Conservation (phyloP, 352 stramenopile species). For the Albugo candida region DNA sequence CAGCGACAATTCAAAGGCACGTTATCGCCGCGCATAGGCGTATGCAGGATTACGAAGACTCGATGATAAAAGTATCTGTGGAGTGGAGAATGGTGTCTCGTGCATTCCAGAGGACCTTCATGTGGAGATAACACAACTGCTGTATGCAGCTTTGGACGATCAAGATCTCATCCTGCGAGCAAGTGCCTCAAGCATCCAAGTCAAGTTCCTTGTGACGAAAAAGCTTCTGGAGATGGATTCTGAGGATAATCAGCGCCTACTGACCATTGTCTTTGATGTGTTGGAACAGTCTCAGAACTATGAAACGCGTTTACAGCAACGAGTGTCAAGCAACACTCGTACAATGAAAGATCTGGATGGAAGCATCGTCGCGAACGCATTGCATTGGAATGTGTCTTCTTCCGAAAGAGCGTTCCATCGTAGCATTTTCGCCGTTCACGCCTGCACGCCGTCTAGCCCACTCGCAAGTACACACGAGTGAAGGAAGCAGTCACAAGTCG, state of each 20-base stretch:
- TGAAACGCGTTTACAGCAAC: constrained; percentile 12
- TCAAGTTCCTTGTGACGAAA: constrained; percentile 67
- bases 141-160: constrained; percentile 32
- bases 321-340: too few species aligned
- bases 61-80: constrained; percentile 42
- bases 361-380: neutral
- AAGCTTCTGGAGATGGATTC: constrained; percentile 14
- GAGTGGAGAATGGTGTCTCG: constrained; percentile 42
- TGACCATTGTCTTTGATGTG: constrained; percentile 55
- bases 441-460: constrained; percentile 29
- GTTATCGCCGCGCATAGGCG: constrained; percentile 57
- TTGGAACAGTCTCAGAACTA: constrained; percentile 17
- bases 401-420: constrained; percentile 63
- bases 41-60: constrained; percentile 42
- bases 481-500: constrained; percentile 60
- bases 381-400: constrained; percentile 53
- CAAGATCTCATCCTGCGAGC: constrained; percentile 34
- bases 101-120: constrained; percentile 41
- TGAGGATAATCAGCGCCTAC: constrained; percentile 15
- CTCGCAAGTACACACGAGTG: constrained; percentile 35
- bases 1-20: constrained; percentile 46
- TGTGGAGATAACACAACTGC: constrained; percentile 59
- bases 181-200: constrained; percentile 57
- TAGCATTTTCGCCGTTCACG: constrained; percentile 59
- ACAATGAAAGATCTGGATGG: too few species aligned